Percentiles rank a stretch among this genome's conserved stretches.
Conservation (phyloP, 2,329 filamentous ascomycete genomes). For the Trichophyton rubrum region DNA sequence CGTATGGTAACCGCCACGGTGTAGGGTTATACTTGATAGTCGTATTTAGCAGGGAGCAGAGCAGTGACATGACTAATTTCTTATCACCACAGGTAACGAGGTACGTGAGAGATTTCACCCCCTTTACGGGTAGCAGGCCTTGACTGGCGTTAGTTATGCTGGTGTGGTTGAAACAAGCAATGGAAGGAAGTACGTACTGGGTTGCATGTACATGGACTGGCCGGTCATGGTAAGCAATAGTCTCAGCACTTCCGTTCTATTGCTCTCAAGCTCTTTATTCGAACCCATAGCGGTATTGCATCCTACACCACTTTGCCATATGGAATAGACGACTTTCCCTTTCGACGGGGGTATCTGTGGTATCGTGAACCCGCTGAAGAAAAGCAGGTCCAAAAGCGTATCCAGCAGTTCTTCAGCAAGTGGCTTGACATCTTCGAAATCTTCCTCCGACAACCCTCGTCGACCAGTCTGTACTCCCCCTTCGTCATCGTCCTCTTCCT, state of each 20-base stretch:
- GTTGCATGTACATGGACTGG: constrained; percentile 85
- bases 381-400: constrained; percentile 74
- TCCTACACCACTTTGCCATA: constrained; percentile 96
- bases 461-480: constrained; percentile 16
- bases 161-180: neutral
- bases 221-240: constrained; percentile 75
- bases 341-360: constrained; percentile 58
- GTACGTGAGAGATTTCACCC: constrained; percentile 75
- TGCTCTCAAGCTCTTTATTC: constrained; percentile 85
- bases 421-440: constrained; percentile 52
- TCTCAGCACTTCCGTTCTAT: constrained; percentile 78
- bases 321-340: constrained; percentile 76
- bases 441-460: neutral
- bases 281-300: constrained; percentile 82
- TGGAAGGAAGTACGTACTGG: constrained; percentile 38
- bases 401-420: constrained; percentile 88
- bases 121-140: constrained; percentile 58
- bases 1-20: constrained; percentile 86
- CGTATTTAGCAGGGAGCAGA: constrained; percentile 90
- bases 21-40: constrained; percentile 93
- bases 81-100: constrained; percentile 80
- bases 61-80: constrained; percentile 73
- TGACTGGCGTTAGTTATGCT: constrained; percentile 24
- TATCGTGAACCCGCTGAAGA: constrained; percentile 81
- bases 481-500: constrained; percentile 33